phyloP scores from a whole-genome alignment of 768 basidiomycete genomes.

The Paxillus rubicundulus region DNA sequence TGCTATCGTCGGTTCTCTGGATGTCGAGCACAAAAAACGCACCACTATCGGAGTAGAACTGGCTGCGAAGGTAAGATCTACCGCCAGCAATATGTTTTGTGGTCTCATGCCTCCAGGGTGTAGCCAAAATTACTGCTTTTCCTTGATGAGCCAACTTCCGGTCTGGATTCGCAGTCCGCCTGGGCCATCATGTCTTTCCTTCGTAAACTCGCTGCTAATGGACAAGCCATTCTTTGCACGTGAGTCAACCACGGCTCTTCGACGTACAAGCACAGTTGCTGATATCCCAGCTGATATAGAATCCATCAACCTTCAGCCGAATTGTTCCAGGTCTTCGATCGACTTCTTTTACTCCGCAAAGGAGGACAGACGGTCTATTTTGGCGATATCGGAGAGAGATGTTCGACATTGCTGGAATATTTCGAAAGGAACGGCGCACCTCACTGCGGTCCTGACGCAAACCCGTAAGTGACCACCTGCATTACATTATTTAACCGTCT shows the following conservation, averaged over 20 bases:
- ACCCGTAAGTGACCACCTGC: constrained; percentile 17
- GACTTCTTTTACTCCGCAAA: constrained; percentile 45
- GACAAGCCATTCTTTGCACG: constrained; percentile 57
- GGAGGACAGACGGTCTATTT: constrained; percentile 72
- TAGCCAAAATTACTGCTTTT: constrained; percentile 50
- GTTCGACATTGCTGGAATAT: constrained; percentile 20
- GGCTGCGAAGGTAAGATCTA: constrained; percentile 45
- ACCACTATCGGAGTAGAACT: constrained; percentile 61
- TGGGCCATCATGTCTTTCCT: constrained; percentile 50
- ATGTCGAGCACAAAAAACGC: constrained; percentile 51
- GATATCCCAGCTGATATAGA: not conserved
- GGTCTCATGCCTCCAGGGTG: not conserved
- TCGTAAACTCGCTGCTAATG: constrained; percentile 50
- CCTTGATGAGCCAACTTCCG: constrained; percentile 61
- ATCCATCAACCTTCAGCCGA: constrained; percentile 43
- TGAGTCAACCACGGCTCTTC: constrained; percentile 22
- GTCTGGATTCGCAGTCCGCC: constrained; percentile 51
- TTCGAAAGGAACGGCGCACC: constrained; percentile 24
- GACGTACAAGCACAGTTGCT: not conserved
- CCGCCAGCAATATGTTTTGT: not conserved
- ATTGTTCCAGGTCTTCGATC: constrained; percentile 51
- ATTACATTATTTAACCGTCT: not conserved
- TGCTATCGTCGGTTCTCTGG: constrained; percentile 58
- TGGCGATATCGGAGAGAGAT: constrained; percentile 38
- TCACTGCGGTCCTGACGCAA: constrained; percentile 16